Conservation (phyloP, 768 basidiomycete species). For the Calocybe cyanea region DNA sequence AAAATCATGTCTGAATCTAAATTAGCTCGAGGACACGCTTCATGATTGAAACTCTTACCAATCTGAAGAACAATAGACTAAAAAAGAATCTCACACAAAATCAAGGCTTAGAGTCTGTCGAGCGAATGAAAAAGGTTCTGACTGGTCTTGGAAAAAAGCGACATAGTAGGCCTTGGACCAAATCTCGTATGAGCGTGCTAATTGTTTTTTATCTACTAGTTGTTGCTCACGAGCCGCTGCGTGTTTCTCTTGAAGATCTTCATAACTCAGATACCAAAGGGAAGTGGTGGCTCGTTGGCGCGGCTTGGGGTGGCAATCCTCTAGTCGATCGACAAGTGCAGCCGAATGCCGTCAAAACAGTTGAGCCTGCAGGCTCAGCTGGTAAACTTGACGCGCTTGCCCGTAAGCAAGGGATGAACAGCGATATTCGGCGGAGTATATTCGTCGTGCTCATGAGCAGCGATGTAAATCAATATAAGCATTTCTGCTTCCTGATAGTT, state of each 20-base stretch:
- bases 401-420: constrained; percentile 96
- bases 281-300: constrained; percentile 99
- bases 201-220: constrained; percentile 38
- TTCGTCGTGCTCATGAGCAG: constrained; percentile 96
- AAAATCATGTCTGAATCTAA: background rate
- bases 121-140: constrained; percentile 87
- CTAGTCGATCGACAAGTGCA: constrained; percentile 65
- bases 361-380: constrained; percentile 18
- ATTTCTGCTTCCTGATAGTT: background rate
- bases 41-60: constrained; percentile 91
- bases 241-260: constrained; percentile 82
- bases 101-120: constrained; percentile 72
- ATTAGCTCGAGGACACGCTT: constrained; percentile 85
- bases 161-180: constrained; percentile 45
- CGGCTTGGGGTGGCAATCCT: constrained; percentile 93
- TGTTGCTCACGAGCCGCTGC: constrained; percentile 78
- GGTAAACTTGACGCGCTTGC: constrained; percentile 72
- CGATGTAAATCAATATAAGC: constrained; percentile 55
- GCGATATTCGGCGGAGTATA: constrained; percentile 85
- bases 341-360: constrained; percentile 20
- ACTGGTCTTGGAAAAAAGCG: constrained; percentile 70
- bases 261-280: constrained; percentile 81
- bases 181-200: background rate
- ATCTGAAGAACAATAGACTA: constrained; percentile 89
- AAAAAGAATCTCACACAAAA: constrained; percentile 62